Conservation (phyloP, 352 stramenopile species). For the Pythium dissimile region DNA sequence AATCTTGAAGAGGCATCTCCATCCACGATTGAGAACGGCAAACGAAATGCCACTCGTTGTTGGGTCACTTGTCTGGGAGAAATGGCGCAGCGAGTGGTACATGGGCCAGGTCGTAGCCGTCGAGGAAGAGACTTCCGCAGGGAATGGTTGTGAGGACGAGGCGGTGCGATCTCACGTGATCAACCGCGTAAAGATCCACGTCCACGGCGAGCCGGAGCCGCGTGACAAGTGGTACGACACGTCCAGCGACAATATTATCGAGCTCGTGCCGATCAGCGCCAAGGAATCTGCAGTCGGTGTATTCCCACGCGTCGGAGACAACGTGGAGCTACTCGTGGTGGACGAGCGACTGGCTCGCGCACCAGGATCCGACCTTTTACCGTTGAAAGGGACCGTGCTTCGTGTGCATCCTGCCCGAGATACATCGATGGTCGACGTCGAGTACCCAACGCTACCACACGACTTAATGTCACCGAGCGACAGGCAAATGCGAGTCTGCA, state of each 20-base stretch:
- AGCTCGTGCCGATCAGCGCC: slow-evolving; percentile 25
- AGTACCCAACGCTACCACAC: slow-evolving; percentile 36
- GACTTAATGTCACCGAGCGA: too few relatives aligned
- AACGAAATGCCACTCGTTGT: slow-evolving; percentile 5
- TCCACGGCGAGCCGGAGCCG: slow-evolving; percentile 41
- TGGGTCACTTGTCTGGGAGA: slow-evolving; percentile 33
- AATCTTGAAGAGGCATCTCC: background rate
- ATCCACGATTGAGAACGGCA: background rate
- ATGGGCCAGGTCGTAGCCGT: slow-evolving; percentile 36
- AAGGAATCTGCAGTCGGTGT: slow-evolving; percentile 32
- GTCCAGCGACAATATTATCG: slow-evolving; percentile 22
- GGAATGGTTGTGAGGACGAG: too few relatives aligned
- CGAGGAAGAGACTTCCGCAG: background rate
- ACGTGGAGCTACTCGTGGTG: slow-evolving; percentile 38
- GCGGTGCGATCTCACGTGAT: background rate
- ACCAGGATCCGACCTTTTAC: slow-evolving; percentile 8
- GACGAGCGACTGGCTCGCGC: slow-evolving; percentile 22
- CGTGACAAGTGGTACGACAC: slow-evolving; percentile 43
- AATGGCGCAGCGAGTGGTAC: slow-evolving; percentile 46
- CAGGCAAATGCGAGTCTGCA: too few relatives aligned
- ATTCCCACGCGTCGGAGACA: slow-evolving; percentile 29
- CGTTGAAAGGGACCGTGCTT: slow-evolving; percentile 33
- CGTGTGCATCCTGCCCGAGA: slow-evolving; percentile 42
- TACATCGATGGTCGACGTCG: slow-evolving; percentile 43
- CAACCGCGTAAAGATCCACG: slow-evolving; percentile 24